A percentile compares a stretch with the other conserved stretches of the same genome.
These are phyloP conservation scores for Pseudogymnoascus sp. DNA, from an alignment of 2,329 filamentous ascomycete genomes.

Conservation along the genomic window DNA sequence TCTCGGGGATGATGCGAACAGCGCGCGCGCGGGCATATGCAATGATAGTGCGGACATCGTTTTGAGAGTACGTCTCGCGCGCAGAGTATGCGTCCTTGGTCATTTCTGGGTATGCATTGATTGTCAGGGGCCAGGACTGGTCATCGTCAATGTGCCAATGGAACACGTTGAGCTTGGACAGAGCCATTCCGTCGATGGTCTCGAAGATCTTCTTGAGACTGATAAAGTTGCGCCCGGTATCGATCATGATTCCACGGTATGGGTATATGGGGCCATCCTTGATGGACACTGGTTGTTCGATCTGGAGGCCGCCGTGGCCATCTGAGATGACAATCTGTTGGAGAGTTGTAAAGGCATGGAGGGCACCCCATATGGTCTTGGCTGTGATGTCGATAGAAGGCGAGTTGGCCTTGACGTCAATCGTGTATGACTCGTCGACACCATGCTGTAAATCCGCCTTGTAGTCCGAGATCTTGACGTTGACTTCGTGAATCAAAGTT, in stretches of 20 bases:
- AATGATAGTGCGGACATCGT: slow-evolving; percentile 58
- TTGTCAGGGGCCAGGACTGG: slow-evolving; percentile 75
- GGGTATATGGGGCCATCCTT: slow-evolving; percentile 61
- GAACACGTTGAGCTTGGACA: slow-evolving; percentile 73
- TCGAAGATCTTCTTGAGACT: slow-evolving; percentile 59
- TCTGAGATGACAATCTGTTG: slow-evolving; percentile 70
- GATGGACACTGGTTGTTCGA: slow-evolving; percentile 64
- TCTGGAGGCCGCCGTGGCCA: slow-evolving; percentile 42
- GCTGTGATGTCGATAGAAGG: slow-evolving; percentile 43
- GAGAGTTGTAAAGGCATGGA: slow-evolving; percentile 65
- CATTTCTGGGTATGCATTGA: slow-evolving; percentile 62
- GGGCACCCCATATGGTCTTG: slow-evolving; percentile 56
- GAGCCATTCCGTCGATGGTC: slow-evolving; percentile 65
- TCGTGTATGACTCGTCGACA: slow-evolving; percentile 68
- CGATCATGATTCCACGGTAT: slow-evolving; percentile 71
- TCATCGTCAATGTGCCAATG: slow-evolving; percentile 74
- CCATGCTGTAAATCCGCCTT: slow-evolving; percentile 43
- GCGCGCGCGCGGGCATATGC: slow-evolving; percentile 59
- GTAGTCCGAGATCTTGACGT: slow-evolving; percentile 37
- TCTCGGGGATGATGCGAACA: slow-evolving; percentile 63
- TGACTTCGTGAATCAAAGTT: slow-evolving; percentile 32
- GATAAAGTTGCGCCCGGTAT: slow-evolving; percentile 65
- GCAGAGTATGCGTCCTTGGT: slow-evolving; percentile 65
- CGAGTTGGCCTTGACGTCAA: slow-evolving; percentile 44
- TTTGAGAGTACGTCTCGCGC: slow-evolving; percentile 55